phyloP scores from a whole-genome alignment of 2,329 filamentous ascomycete species.

The Rhexocercosporidium sp. region DNA sequence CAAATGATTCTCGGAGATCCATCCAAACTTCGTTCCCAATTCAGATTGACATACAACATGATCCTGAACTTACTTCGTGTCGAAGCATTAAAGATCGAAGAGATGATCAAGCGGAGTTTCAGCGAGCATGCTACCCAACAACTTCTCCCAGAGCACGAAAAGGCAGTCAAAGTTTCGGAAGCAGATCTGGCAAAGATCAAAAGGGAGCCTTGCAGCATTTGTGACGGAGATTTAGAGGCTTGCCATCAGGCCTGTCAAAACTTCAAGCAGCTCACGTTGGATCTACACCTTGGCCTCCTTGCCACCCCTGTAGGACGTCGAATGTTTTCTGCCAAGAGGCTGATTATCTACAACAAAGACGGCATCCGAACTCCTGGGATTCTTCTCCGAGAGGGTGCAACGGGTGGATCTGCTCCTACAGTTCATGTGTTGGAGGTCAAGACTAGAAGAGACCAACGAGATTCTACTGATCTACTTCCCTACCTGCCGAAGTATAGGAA shows the following conservation, averaged over 20 bases:
- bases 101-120: slow-evolving; percentile 99
- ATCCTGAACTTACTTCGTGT: slow-evolving; percentile 94
- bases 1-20: slow-evolving; percentile 97
- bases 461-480: slow-evolving; percentile 85
- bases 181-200: slow-evolving; percentile 91
- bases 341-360: slow-evolving; percentile 86
- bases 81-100: slow-evolving; percentile 96
- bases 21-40: slow-evolving; percentile 93
- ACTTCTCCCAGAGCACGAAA: slow-evolving; percentile 91
- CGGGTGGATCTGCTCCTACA: slow-evolving; percentile 66
- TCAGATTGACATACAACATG: slow-evolving; percentile 99
- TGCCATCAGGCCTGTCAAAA: slow-evolving; percentile 85
- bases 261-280: slow-evolving; percentile 77
- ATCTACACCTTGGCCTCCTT: slow-evolving; percentile 78
- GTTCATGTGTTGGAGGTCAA: slow-evolving; percentile 82
- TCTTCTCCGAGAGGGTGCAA: slow-evolving; percentile 76
- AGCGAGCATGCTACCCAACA: slow-evolving; percentile 98
- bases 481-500: slow-evolving; percentile 75
- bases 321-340: slow-evolving; percentile 75
- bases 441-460: slow-evolving; percentile 68
- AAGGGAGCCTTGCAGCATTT: slow-evolving; percentile 80
- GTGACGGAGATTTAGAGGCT: slow-evolving; percentile 77
- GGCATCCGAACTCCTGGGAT: slow-evolving; percentile 84
- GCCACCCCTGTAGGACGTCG: slow-evolving; percentile 82
- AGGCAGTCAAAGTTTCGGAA: slow-evolving; percentile 89